Conservation (phyloP, 441 rosid genomes). For the Erodium texanum region DNA sequence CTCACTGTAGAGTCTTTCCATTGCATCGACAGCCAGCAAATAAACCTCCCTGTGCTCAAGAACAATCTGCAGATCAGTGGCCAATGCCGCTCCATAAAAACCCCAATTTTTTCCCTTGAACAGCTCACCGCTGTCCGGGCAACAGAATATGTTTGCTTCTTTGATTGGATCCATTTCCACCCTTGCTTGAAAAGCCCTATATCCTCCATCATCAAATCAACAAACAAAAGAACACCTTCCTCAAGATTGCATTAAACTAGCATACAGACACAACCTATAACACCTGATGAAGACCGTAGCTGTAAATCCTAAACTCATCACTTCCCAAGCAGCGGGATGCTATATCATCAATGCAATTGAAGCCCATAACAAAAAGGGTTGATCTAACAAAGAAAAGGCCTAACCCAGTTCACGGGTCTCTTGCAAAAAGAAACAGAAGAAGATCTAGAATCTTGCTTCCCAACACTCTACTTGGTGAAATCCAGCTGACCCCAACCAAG, state of each 20-base stretch:
- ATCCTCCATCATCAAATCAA: conserved; percentile 55
- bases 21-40: conserved; percentile 41
- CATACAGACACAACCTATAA: not conserved
- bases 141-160: conserved; percentile 46
- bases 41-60: conserved; percentile 33
- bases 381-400: conserved; percentile 14
- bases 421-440: not conserved
- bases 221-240: conserved; percentile 1
- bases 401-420: not conserved
- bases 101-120: conserved; percentile 46
- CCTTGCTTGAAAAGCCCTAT: conserved; percentile 67
- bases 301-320: conserved; percentile 18
- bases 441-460: conserved; percentile 13
- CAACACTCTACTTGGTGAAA: not conserved
- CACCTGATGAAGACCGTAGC: conserved; percentile 14
- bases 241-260: not conserved
- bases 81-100: conserved; percentile 75
- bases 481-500: not conserved
- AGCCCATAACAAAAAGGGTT: conserved; percentile 8
- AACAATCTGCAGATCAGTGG: conserved; percentile 69
- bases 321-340: conserved; percentile 14
- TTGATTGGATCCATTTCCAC: conserved; percentile 81
- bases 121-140: conserved; percentile 38
- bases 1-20: conserved; percentile 68
- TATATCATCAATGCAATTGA: conserved; percentile 9